These are phyloP conservation scores for Cytospora piceae DNA, from an alignment of 2,329 filamentous ascomycete genomes.

Conservation along the genomic window DNA sequence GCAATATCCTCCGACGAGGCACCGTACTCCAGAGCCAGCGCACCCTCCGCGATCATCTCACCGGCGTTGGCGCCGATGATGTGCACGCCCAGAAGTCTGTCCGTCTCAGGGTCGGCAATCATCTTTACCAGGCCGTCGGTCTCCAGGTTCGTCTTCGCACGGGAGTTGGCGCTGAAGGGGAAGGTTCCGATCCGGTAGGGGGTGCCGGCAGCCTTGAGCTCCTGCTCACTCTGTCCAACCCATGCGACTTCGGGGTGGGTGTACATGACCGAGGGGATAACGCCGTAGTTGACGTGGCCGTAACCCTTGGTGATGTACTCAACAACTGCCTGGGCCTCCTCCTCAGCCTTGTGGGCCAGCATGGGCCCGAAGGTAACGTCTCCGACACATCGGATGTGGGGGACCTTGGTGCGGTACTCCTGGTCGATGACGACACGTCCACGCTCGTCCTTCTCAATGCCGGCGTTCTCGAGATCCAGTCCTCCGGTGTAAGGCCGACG, in stretches of 20 bases:
- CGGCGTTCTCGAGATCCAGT: conserved; percentile 91
- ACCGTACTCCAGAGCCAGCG: conserved; percentile 93
- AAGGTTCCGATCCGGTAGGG: conserved; percentile 94
- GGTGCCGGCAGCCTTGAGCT: conserved; percentile 85
- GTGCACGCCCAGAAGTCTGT: conserved; percentile 92
- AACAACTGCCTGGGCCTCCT: conserved; percentile 91
- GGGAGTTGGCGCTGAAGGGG: conserved; percentile 97
- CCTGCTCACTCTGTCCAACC: conserved; percentile 97
- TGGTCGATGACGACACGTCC: conserved; percentile 96
- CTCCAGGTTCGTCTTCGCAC: conserved; percentile 98
- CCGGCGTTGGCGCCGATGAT: conserved; percentile 95
- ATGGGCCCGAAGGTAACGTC: conserved; percentile 98
- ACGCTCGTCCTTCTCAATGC: conserved; percentile 87
- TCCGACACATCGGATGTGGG: conserved; percentile 95
- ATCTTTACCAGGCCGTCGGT: conserved; percentile 97
- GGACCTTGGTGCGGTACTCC: conserved; percentile 96
- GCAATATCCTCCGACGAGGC: conserved; percentile 94
- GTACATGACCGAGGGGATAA: conserved; percentile 99
- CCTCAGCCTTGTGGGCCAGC: conserved; percentile 99
- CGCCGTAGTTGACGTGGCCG: conserved; percentile 98
- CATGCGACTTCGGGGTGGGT: conserved; percentile 97
- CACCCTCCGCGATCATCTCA: conserved; percentile 99
- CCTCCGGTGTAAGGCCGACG: conserved; percentile 92
- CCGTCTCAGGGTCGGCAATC: conserved; percentile 92
- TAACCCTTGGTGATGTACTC: conserved; percentile 98